phyloP scores from a whole-genome alignment of 805 yeast species.

The Schizosaccharomyces pombe region DNA sequence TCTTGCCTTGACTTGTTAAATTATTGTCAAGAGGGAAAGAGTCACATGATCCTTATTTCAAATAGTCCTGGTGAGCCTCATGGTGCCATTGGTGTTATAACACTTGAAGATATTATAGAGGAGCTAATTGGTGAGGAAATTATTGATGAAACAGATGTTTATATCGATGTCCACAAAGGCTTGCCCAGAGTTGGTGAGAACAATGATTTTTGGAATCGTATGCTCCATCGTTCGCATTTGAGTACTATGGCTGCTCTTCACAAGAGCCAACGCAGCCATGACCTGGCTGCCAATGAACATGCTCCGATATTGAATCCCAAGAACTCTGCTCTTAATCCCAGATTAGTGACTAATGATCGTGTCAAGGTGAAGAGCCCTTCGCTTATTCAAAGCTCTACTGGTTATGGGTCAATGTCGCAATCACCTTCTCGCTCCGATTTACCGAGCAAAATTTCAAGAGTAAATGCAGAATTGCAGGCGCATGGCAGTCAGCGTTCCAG shows the following conservation, averaged over 20 bases:
- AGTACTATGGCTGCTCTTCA: neutral
- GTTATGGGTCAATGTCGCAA: neutral
- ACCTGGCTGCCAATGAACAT: neutral
- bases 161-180: conserved; percentile 69
- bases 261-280: neutral
- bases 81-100: conserved; percentile 78
- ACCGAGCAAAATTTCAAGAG: too few species aligned
- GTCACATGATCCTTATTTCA: conserved; percentile 88
- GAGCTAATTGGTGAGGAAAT: conserved; percentile 94
- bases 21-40: conserved; percentile 92
- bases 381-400: neutral
- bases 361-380: neutral
- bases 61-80: conserved; percentile 50
- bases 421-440: conserved; percentile 43
- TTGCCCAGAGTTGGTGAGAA: conserved; percentile 32
- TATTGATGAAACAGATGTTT: conserved; percentile 88
- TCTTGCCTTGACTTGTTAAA: conserved; percentile 83
- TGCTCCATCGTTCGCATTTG: conserved; percentile 1
- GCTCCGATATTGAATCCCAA: neutral
- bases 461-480: conserved; percentile 15
- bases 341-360: neutral
- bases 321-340: neutral
- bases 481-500: too few species aligned
- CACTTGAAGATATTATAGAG: conserved; percentile 93
- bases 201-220: conserved; percentile 8